phyloP scores from a whole-genome alignment of 441 rosid species.

The Biscutella laevigata region DNA sequence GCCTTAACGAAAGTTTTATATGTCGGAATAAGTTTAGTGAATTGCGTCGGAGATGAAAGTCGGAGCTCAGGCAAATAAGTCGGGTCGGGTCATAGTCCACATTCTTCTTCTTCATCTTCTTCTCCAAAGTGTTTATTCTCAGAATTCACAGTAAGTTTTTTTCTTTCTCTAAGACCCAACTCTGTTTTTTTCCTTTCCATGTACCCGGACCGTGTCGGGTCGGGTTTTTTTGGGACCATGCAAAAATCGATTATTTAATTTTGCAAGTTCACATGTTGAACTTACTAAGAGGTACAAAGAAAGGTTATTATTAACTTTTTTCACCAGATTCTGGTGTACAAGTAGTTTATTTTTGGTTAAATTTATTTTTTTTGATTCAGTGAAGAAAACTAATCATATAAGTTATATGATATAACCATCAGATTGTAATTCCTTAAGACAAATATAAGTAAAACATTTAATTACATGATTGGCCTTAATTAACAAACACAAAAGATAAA shows the following conservation, averaged over 20 bases:
- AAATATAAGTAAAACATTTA: not conserved
- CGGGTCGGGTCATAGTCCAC: conserved; percentile 10
- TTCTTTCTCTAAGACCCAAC: not conserved
- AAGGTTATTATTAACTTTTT: conserved; percentile 9
- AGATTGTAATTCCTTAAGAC: not conserved
- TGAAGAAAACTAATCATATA: no score
- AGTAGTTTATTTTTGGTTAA: not conserved
- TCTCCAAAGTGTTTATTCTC: conserved; percentile 24
- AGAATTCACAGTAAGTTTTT: conserved; percentile 19
- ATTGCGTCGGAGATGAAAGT: conserved; percentile 17
- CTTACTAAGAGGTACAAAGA: conserved; percentile 10
- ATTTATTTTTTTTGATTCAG: not conserved
- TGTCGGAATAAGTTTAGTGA: conserved; percentile 18
- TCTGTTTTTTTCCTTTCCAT: conserved; percentile 8
- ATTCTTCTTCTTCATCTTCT: conserved; percentile 17
- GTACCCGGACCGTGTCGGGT: conserved; percentile 6
- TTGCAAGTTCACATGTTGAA: conserved; percentile 26
- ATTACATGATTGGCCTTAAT: not conserved
- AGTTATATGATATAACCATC: not conserved
- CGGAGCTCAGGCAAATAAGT: conserved; percentile 14
- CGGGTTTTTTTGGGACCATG: not conserved
- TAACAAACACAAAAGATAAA: conserved; percentile 4
- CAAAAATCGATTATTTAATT: not conserved
- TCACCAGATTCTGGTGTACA: conserved; percentile 19
- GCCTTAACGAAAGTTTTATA: not conserved